Percentiles rank a stretch among this genome's conserved stretches.
phyloP scores from a whole-genome alignment of 441 rosid genomes.

The Corymbia citriodora region DNA sequence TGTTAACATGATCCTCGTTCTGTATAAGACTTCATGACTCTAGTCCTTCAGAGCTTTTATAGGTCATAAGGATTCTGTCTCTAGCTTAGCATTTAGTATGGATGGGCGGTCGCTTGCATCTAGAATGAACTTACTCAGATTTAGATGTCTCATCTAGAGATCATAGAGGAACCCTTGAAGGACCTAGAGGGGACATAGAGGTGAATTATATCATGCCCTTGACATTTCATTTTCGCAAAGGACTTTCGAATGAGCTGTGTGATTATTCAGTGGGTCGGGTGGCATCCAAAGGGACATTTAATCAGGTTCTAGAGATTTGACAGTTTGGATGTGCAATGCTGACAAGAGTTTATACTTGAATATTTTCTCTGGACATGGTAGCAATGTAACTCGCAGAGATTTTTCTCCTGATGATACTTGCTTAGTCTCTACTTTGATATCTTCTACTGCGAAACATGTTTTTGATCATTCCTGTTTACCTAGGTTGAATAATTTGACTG shows the following conservation, averaged over 20 bases:
- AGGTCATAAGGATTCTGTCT: constrained; percentile 76
- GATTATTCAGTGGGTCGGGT: constrained; percentile 65
- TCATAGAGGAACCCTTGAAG: constrained; percentile 46
- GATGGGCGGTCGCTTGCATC: constrained; percentile 77
- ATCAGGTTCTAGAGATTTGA: constrained; percentile 74
- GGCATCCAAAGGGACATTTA: constrained; percentile 84
- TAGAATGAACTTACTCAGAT: constrained; percentile 64
- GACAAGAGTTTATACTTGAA: constrained; percentile 57
- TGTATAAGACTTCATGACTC: not conserved
- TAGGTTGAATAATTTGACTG: constrained; percentile 75
- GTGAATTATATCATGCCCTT: constrained; percentile 12
- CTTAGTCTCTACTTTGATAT: not conserved
- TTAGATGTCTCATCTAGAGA: constrained; percentile 47
- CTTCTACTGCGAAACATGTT: not conserved
- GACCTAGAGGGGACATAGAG: constrained; percentile 65
- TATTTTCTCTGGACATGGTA: constrained; percentile 64
- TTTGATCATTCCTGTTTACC: not conserved
- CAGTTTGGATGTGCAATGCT: constrained; percentile 88
- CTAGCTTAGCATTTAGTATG: constrained; percentile 54
- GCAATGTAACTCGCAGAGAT: constrained; percentile 71
- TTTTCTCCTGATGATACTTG: constrained; percentile 74
- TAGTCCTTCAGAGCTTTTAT: not conserved
- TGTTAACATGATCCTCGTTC: not conserved
- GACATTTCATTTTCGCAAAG: not conserved
- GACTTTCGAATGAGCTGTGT: not conserved